Evolutionary conservation across 345 rosid genomes (phyloP), one percentile per base, ranked within the genome.

Genomic region (Linum lewisii): DNA sequence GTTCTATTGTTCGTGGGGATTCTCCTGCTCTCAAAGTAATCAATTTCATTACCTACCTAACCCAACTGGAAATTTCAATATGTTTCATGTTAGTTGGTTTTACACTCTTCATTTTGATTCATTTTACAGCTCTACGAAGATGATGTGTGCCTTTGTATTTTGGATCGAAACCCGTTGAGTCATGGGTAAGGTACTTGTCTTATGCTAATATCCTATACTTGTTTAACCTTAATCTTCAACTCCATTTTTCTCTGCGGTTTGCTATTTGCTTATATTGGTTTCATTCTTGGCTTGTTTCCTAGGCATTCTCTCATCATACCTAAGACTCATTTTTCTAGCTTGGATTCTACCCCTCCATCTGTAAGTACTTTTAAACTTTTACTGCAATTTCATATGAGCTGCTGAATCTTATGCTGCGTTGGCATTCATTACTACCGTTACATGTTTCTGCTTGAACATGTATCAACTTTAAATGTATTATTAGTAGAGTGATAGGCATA

Each of bases 271-370:
- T 14, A 24, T 63, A 26, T 62, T 26, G 25, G 22, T 63, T 19
- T 60, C 4, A 50, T n/a, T 16, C 42, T 66, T n/a, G 54, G 45
- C 54, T 60, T 70, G 32, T 56, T 66, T 72, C 29, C n/a, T 37
- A 92, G 98, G 90, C 98, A 92, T 81, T 88, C 95, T 26, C 95
- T 92, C 73, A 81, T 92, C 60, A 81, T 88, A 55, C 96, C 98
- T 2, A 92, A 88, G 66, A 79, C 83, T 49, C 98, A 88, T 76
- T 88, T 75, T 74, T 72, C 89, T 52, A 83, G 86, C 32, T 69
- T 92, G 77, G 89, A 84, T 71, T 76, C 71, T 38, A 92, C 98
- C 63, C 98, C 95, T 59, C 85, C 97, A 56, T 75, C 85, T 66
- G 98, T 92, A 89, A 92, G 98, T 82, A 44, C 34, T 13, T 37